phyloP scores from a whole-genome alignment of 306 rosid species.

The Carpinus viminea region DNA sequence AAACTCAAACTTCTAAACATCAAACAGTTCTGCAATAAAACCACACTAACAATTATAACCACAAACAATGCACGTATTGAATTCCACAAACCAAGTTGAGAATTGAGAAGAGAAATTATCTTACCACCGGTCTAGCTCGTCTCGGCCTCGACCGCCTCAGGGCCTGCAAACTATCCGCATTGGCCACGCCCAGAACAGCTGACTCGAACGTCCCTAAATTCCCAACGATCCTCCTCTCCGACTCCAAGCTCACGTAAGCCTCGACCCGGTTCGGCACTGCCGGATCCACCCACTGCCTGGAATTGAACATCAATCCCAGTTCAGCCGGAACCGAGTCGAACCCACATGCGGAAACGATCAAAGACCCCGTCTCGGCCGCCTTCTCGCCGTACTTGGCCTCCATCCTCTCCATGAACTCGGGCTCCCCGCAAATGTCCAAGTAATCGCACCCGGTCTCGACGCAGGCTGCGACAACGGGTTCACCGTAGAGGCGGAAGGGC shows the following conservation, averaged over 20 bases:
- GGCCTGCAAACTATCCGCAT: conserved; percentile 54
- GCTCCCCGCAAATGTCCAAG: conserved; percentile 82
- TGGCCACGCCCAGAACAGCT: conserved; percentile 73
- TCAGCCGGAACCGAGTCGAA: conserved; percentile 94
- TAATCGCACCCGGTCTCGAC: conserved; percentile 69
- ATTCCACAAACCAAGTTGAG: background rate
- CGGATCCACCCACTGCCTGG: conserved; percentile 61
- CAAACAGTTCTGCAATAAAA: background rate
- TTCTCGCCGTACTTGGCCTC: conserved; percentile 48
- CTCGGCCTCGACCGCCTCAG: conserved; percentile 73
- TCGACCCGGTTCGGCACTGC: conserved; percentile 58
- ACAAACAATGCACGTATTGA: background rate
- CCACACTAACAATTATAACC: background rate
- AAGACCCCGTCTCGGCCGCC: conserved; percentile 47
- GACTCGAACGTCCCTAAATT: conserved; percentile 77
- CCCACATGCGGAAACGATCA: conserved; percentile 88
- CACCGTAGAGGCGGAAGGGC: conserved; percentile 85
- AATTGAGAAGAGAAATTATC: background rate
- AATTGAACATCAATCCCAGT: conserved; percentile 72
- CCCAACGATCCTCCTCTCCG: conserved; percentile 64
- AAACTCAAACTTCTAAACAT: background rate
- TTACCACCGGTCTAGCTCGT: conserved; percentile 69
- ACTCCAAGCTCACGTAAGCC: conserved; percentile 69
- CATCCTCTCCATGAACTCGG: conserved; percentile 84
- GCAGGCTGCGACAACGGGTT: conserved; percentile 74